These are phyloP conservation scores for Brassica cretica DNA, from an alignment of 345 rosid species.

Conservation along the genomic window DNA sequence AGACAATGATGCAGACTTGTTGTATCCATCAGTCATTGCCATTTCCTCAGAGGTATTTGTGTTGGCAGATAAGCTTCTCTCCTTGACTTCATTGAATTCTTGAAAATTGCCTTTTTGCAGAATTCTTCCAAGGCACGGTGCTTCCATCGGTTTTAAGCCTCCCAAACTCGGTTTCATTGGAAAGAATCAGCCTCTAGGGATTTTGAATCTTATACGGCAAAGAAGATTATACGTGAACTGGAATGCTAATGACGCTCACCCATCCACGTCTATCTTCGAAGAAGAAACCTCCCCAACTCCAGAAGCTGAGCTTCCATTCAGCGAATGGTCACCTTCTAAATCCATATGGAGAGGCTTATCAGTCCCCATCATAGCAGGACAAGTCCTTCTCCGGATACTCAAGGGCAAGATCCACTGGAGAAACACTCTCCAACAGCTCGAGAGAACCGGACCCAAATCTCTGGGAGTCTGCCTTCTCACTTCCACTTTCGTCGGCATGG, in stretches of 20 bases:
- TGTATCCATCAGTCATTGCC: conserved; percentile 35
- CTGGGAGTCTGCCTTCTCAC: conserved; percentile 85
- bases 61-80: not conserved
- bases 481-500: conserved; percentile 85
- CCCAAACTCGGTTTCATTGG: conserved; percentile 28
- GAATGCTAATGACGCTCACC: conserved; percentile 51
- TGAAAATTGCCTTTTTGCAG: conserved; percentile 29
- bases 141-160: conserved; percentile 18
- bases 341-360: conserved; percentile 79
- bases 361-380: conserved; percentile 65
- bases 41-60: conserved; percentile 31
- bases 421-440: conserved; percentile 77
- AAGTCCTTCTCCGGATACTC: conserved; percentile 55
- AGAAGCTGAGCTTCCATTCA: conserved; percentile 47
- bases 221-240: conserved; percentile 47
- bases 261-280: conserved; percentile 39
- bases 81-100: conserved; percentile 16
- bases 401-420: conserved; percentile 74
- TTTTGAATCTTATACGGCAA: not conserved
- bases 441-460: conserved; percentile 80
- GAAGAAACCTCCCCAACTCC: conserved; percentile 37
- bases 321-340: conserved; percentile 67
- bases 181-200: conserved; percentile 12
- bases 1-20: conserved; percentile 36
- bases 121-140: conserved; percentile 32